Evolutionary conservation across 2,329 filamentous ascomycete genomes (phyloP).

Genomic region (Verticillium nonalfalfae): DNA sequence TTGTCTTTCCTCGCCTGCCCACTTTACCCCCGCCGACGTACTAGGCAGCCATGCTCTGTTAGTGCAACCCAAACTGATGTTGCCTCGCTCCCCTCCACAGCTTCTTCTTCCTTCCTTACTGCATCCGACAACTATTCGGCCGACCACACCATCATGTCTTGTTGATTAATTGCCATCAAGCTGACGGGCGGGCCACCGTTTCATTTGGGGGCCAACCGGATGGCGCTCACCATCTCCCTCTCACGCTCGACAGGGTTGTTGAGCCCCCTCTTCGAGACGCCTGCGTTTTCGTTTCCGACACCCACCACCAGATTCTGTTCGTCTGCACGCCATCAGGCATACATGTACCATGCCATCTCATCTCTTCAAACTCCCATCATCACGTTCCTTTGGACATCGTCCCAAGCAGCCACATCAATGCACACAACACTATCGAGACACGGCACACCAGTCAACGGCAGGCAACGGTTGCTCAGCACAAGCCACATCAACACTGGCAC

Average conservation of each 20-base stretch:
- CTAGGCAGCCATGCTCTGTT: background rate
- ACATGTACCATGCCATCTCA: background rate
- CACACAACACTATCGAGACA: background rate
- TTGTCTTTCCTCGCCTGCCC: constrained; percentile 2
- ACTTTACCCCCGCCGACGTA: background rate
- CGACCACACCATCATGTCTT: background rate
- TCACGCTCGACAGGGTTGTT: background rate
- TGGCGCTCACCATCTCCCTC: constrained; percentile 1
- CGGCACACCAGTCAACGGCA: no score
- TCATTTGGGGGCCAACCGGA: background rate
- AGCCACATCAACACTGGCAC: no score
- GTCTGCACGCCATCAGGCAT: background rate
- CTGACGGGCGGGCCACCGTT: background rate
- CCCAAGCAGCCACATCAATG: background rate
- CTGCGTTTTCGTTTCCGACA: background rate
- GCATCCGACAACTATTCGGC: background rate
- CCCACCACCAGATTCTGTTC: background rate
- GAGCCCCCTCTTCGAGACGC: background rate
- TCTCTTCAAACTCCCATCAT: background rate
- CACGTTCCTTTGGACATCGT: background rate
- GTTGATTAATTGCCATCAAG: background rate
- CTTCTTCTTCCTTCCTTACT: constrained; percentile 1
- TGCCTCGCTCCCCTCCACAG: background rate
- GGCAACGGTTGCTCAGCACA: no score
- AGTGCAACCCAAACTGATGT: background rate